phyloP scores from a whole-genome alignment of 208 protist species.

The Polymyxa betae region DNA sequence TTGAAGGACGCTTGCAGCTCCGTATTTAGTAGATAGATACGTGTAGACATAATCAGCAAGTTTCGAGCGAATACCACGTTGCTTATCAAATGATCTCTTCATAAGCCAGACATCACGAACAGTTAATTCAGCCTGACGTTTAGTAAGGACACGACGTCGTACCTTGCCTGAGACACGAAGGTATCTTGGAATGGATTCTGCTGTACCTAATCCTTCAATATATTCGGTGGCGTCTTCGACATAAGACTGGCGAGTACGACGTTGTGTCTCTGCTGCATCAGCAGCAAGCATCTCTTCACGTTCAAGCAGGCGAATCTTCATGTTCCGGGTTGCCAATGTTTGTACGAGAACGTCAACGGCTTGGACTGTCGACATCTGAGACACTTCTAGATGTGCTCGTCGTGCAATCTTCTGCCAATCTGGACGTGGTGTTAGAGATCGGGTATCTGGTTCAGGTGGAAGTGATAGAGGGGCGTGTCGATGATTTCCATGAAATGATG shows the following conservation, averaged over 20 bases:
- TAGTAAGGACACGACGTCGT: not conserved
- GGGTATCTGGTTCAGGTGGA: not conserved
- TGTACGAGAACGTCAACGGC: not conserved
- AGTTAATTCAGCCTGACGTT: not conserved
- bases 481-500: not conserved
- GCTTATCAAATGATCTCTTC: conserved; percentile 17
- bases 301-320: not conserved
- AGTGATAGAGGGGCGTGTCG: not conserved
- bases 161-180: conserved; percentile 10
- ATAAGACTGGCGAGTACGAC: not conserved
- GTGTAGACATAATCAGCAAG: conserved; percentile 48
- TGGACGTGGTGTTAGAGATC: not conserved
- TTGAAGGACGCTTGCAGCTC: not conserved
- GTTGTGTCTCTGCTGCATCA: not conserved
- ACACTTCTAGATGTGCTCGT: not conserved
- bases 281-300: not conserved
- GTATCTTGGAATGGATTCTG: not conserved
- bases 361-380: not conserved
- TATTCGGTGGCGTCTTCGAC: not conserved
- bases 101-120: conserved; percentile 25
- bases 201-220: conserved; percentile 5
- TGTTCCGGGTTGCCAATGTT: not conserved
- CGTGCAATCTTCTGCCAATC: not conserved
- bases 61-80: not conserved
- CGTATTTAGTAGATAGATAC: conserved; percentile 40